Conservation (phyloP, 2,329 filamentous ascomycete species). For the Fusarium praegraminearum region DNA sequence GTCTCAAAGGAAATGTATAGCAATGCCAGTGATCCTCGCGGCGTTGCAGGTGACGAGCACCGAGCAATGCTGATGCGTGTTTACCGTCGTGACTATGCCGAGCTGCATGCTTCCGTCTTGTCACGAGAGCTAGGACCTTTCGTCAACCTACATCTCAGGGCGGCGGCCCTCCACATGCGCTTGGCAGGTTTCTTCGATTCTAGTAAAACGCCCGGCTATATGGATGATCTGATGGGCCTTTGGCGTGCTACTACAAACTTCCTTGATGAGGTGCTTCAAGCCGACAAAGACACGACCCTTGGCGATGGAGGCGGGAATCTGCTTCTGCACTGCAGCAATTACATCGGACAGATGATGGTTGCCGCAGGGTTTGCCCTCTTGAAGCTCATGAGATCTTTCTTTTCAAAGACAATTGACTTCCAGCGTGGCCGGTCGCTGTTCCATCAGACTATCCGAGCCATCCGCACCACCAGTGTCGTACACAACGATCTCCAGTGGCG, state of each 20-base stretch:
- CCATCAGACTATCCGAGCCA: conserved; percentile 75
- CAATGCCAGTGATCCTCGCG: conserved; percentile 78
- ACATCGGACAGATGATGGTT: conserved; percentile 88
- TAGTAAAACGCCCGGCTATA: conserved; percentile 76
- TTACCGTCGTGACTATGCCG: conserved; percentile 73
- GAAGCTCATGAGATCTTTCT: conserved; percentile 83
- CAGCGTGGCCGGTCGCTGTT: conserved; percentile 76
- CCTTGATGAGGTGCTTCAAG: conserved; percentile 72
- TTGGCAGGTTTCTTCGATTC: conserved; percentile 86
- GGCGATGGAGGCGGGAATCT: conserved; percentile 64
- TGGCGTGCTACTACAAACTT: conserved; percentile 79
- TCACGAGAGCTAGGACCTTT: conserved; percentile 69
- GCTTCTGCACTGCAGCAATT: conserved; percentile 76
- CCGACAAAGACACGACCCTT: conserved; percentile 61
- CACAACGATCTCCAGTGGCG: conserved; percentile 84
- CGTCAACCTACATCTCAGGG: conserved; percentile 75
- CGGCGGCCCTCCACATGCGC: conserved; percentile 79
- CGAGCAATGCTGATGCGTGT: conserved; percentile 75
- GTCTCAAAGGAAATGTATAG: conserved; percentile 84
- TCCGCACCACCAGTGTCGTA: conserved; percentile 78
- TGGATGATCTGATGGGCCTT: conserved; percentile 79
- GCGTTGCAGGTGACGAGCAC: conserved; percentile 75
- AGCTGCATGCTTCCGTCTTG: conserved; percentile 71
- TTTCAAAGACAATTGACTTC: conserved; percentile 77
- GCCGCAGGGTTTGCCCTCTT: conserved; percentile 81